Conservation (phyloP, 2,329 filamentous ascomycete species). For the Proliferodiscus dingleyae region DNA sequence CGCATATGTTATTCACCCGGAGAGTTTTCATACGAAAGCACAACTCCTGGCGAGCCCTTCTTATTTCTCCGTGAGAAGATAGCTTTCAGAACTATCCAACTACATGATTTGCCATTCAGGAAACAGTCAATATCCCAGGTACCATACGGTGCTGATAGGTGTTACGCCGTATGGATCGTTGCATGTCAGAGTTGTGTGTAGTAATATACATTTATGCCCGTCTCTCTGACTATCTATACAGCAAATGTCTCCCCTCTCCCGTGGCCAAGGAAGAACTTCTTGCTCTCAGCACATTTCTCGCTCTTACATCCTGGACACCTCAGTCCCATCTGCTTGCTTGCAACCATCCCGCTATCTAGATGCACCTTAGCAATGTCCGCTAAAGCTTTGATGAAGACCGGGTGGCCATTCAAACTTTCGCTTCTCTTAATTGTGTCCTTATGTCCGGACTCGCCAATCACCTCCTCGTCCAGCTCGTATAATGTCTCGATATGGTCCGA, state of each 20-base stretch:
- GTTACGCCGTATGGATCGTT: no score
- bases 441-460: conserved; percentile 81
- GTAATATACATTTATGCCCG: conserved; percentile 1
- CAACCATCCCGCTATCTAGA: conserved; percentile 60
- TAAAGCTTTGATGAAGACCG: conserved; percentile 83
- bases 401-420: conserved; percentile 87
- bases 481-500: conserved; percentile 99
- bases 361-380: conserved; percentile 83
- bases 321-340: conserved; percentile 80
- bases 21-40: no score
- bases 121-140: no score
- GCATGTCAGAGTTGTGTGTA: no score
- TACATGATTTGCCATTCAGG: no score
- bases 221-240: conserved; percentile 8
- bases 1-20: no score
- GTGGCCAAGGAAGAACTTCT: conserved; percentile 52
- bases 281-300: conserved; percentile 76
- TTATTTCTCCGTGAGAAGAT: no score
- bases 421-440: conserved; percentile 79
- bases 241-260: conserved; percentile 14
- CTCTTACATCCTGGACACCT: conserved; percentile 92
- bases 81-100: no score
- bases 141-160: no score
- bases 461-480: conserved; percentile 89
- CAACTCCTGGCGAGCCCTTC: no score